Evolutionary conservation across 257 asterid genomes (phyloP).

Genomic region (Solanum sitiens): DNA sequence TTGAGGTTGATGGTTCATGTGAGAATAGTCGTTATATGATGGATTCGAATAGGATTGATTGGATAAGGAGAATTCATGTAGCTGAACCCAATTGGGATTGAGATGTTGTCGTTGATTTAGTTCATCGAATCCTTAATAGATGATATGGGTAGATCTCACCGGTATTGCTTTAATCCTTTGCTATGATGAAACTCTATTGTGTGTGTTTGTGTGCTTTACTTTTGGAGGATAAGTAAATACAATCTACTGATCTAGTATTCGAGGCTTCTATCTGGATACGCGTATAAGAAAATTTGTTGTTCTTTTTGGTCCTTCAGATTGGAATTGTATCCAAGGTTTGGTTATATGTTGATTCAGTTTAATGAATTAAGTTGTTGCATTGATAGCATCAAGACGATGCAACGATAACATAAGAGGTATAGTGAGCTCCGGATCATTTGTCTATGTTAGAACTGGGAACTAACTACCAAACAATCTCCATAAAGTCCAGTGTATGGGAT

Average conservation of each 20-base stretch:
- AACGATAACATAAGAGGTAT: background rate
- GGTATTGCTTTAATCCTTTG: background rate
- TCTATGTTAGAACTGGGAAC: background rate
- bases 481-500: background rate
- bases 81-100: background rate
- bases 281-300: background rate
- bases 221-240: background rate
- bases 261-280: background rate
- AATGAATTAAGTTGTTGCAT: background rate
- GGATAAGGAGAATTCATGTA: background rate
- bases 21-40: background rate
- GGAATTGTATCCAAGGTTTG: background rate
- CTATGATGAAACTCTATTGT: background rate
- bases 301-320: background rate
- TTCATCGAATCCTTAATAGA: background rate
- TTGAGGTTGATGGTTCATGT: background rate
- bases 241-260: background rate
- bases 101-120: background rate
- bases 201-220: background rate
- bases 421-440: background rate
- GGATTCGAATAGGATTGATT: background rate
- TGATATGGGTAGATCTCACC: background rate
- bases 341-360: background rate
- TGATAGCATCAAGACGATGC: background rate
- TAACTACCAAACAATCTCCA: background rate